These are phyloP conservation scores for Sarcodon sp. DNA, from an alignment of 768 basidiomycete genomes.

Conservation along the genomic window DNA sequence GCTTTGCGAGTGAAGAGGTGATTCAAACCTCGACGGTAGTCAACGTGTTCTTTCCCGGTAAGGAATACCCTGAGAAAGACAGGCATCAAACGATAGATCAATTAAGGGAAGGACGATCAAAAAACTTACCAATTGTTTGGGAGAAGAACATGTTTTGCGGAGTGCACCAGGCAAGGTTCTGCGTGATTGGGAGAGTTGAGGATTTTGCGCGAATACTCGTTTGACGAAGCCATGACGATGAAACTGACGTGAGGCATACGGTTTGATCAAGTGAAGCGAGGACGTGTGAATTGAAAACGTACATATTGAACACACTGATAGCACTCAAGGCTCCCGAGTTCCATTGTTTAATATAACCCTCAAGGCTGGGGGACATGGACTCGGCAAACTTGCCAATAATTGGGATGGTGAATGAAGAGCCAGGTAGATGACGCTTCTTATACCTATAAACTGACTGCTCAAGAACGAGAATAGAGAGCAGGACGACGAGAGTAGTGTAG, in stretches of 20 bases:
- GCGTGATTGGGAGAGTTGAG: constrained; percentile 88
- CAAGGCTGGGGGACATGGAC: constrained; percentile 83
- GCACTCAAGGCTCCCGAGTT: constrained; percentile 78
- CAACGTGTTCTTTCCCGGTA: constrained; percentile 84
- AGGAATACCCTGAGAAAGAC: constrained; percentile 75
- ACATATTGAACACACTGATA: constrained; percentile 98
- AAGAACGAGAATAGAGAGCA: constrained; percentile 65
- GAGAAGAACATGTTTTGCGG: constrained; percentile 77
- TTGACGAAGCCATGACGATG: constrained; percentile 96
- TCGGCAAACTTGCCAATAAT: constrained; percentile 94
- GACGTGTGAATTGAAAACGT: not conserved
- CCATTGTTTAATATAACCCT: constrained; percentile 90
- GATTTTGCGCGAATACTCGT: constrained; percentile 88
- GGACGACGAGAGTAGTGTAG: constrained; percentile 54
- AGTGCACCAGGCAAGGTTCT: constrained; percentile 89
- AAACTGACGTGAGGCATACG: constrained; percentile 54
- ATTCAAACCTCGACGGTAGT: constrained; percentile 88
- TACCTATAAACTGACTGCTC: constrained; percentile 84
- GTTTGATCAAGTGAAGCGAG: not conserved
- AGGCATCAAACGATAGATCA: not conserved
- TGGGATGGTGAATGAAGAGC: constrained; percentile 89
- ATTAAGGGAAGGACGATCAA: not conserved
- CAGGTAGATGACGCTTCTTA: constrained; percentile 85
- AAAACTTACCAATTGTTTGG: constrained; percentile 71
- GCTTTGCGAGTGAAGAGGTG: constrained; percentile 90